These are phyloP conservation scores for Amanita pseudoporphyria DNA, from an alignment of 768 basidiomycete species.

Conservation along the genomic window DNA sequence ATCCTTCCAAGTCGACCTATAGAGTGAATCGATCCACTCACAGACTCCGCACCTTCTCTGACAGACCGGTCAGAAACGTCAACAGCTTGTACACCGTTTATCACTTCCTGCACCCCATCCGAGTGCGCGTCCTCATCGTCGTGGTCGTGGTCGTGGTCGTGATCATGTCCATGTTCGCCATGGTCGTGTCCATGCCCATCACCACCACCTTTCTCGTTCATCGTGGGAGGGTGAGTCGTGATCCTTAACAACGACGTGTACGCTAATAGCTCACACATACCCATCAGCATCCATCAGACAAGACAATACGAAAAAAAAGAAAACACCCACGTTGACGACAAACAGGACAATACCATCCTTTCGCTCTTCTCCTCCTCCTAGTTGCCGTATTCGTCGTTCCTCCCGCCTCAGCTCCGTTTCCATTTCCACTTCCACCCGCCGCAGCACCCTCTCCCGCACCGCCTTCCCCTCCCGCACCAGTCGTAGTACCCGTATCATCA, in stretches of 20 bases:
- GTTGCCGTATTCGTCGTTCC: constrained; percentile 20
- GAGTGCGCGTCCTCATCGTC: background rate
- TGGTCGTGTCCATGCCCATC: too few relatives aligned
- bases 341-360: constrained; percentile 97
- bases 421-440: constrained; percentile 12
- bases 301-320: constrained; percentile 2
- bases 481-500: constrained; percentile 27
- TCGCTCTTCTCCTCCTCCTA: constrained; percentile 84
- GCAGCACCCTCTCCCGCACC: constrained; percentile 17
- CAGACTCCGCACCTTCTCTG: background rate
- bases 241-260: constrained; percentile 85
- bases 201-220: background rate
- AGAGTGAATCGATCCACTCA: background rate
- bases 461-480: constrained; percentile 12
- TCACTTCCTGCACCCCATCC: background rate
- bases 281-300: background rate
- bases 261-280: constrained; percentile 31
- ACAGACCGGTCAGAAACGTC: background rate
- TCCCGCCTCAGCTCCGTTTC: constrained; percentile 18
- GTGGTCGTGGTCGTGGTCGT: background rate
- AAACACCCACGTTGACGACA: constrained; percentile 79
- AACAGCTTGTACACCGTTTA: background rate
- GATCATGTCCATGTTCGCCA: too few relatives aligned
- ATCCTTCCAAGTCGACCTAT: background rate
- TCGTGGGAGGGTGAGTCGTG: constrained; percentile 50